Conservation (phyloP, 176 grass and related monocot species). For the Leersia perrieri region DNA sequence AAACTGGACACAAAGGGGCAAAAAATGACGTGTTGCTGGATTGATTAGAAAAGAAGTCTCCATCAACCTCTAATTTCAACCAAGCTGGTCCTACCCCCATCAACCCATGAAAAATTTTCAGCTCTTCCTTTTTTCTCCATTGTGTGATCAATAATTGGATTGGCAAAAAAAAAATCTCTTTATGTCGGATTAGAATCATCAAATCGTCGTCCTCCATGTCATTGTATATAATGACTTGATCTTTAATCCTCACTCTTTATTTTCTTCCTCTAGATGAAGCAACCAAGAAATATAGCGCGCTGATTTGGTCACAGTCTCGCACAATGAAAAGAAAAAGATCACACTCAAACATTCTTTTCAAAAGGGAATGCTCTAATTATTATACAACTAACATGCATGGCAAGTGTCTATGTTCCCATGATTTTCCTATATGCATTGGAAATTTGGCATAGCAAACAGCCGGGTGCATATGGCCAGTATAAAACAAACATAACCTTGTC, state of each 20-base stretch:
- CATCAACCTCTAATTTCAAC: conserved; percentile 21
- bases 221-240: neutral
- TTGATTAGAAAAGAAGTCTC: conserved; percentile 36
- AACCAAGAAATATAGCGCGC: neutral
- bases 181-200: neutral
- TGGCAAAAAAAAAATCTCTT: neutral
- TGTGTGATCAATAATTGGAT: neutral
- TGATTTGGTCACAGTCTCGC: neutral
- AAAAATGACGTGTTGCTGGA: conserved; percentile 15
- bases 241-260: neutral
- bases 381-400: neutral
- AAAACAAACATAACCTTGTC: neutral
- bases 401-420: neutral
- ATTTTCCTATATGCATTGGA: conserved; percentile 1
- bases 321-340: neutral
- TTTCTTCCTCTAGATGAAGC: conserved; percentile 19
- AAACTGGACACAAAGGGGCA: neutral
- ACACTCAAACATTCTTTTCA: neutral
- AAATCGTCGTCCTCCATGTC: neutral
- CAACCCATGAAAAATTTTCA: neutral
- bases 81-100: neutral
- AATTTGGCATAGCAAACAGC: neutral
- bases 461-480: neutral
- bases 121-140: neutral
- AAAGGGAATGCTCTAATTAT: neutral